Conservation (phyloP, 495 filamentous ascomycete species). For the Penicillium waksmanii region DNA sequence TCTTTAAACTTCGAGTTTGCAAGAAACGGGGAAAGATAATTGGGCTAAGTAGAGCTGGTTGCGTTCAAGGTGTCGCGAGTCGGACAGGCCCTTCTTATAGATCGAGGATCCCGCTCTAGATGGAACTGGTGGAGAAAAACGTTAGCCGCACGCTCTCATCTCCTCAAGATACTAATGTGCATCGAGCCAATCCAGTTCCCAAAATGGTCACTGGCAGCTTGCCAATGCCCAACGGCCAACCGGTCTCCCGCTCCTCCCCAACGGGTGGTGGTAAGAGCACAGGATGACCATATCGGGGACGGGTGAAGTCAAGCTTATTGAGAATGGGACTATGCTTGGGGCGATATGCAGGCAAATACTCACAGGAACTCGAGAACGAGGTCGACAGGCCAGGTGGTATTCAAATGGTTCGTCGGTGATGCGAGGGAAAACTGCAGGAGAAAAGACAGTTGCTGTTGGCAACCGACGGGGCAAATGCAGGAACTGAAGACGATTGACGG, state of each 20-base stretch:
- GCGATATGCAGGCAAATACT: slow-evolving; percentile 14
- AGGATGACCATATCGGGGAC: slow-evolving; percentile 6
- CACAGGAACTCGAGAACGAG: slow-evolving; percentile 5
- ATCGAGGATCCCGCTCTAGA: neutral
- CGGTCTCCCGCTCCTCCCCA: slow-evolving; percentile 9
- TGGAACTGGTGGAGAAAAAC: slow-evolving; percentile 3
- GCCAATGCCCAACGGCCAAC: slow-evolving; percentile 20
- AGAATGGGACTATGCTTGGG: slow-evolving; percentile 14
- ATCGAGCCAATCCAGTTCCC: slow-evolving; percentile 7
- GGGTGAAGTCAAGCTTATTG: slow-evolving; percentile 30
- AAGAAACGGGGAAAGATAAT: neutral
- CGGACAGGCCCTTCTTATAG: slow-evolving; percentile 4
- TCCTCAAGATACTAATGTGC: neutral
- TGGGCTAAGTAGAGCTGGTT: neutral
- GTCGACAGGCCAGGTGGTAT: neutral
- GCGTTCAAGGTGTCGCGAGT: neutral
- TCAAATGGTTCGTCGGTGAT: slow-evolving; percentile 7
- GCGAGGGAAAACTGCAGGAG: slow-evolving; percentile 26
- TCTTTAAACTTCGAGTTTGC: neutral
- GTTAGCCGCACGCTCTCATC: slow-evolving; percentile 9
- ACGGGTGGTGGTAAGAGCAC: slow-evolving; percentile 23
- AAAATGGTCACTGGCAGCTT: neutral
- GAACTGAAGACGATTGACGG: slow-evolving; percentile 24
- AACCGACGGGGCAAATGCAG: slow-evolving; percentile 29
- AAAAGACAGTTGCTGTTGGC: slow-evolving; percentile 17